A percentile compares a stretch with the other conserved stretches of the same genome.
Evolutionary conservation across 768 basidiomycete genomes (phyloP).

Genomic region (Phaeotremella fagi): DNA sequence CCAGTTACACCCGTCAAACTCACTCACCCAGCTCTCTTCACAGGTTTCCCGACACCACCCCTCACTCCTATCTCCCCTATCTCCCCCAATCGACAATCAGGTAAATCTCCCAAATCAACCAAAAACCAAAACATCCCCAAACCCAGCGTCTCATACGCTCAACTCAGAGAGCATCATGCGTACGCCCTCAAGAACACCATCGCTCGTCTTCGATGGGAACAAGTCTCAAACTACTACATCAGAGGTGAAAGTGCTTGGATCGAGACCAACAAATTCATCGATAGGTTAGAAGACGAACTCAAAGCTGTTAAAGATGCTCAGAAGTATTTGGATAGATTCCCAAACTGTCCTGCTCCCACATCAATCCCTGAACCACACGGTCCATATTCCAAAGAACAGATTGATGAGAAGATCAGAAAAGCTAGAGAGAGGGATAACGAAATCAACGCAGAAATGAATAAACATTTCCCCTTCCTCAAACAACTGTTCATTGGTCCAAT

Average conservation of each 20-base stretch:
- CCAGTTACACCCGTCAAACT: slow-evolving; percentile 3
- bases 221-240: slow-evolving; percentile 28
- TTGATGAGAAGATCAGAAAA: slow-evolving; percentile 14
- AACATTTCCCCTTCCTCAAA: slow-evolving; percentile 31
- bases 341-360: slow-evolving; percentile 21
- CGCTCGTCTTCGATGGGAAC: slow-evolving; percentile 35
- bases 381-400: slow-evolving; percentile 26
- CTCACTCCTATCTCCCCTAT: slow-evolving; percentile 15
- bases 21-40: slow-evolving; percentile 29
- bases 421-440: slow-evolving; percentile 13
- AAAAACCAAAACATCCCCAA: background rate
- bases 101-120: background rate
- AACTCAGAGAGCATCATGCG: slow-evolving; percentile 30
- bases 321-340: slow-evolving; percentile 28
- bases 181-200: slow-evolving; percentile 29
- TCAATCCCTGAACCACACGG: slow-evolving; percentile 28
- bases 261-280: slow-evolving; percentile 26
- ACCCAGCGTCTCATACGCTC: slow-evolving; percentile 20
- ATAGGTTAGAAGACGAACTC: slow-evolving; percentile 34
- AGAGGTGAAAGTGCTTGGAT: slow-evolving; percentile 30
- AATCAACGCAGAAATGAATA: slow-evolving; percentile 22
- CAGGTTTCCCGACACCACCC: slow-evolving; percentile 24
- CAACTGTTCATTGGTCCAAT: slow-evolving; percentile 37
- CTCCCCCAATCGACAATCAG: background rate
- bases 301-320: slow-evolving; percentile 26